Evolutionary conservation across 352 stramenopile genomes (phyloP).

Genomic region (Globisporangium okanoganense): DNA sequence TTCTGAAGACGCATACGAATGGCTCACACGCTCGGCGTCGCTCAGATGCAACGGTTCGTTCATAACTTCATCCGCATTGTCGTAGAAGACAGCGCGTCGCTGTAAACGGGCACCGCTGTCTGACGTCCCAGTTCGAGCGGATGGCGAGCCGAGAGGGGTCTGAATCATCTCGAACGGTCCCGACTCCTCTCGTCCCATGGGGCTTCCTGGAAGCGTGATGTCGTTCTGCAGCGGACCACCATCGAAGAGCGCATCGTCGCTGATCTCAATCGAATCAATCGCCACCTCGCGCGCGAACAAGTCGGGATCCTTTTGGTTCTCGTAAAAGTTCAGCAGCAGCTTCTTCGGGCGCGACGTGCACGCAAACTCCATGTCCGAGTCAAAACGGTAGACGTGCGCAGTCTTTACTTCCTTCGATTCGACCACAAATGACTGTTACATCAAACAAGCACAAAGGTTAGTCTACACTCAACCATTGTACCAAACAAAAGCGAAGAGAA

Average conservation of each 20-base stretch:
- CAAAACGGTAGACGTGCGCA: constrained; percentile 79
- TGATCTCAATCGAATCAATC: constrained; percentile 47
- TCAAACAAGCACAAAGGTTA: neutral
- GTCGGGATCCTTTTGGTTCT: constrained; percentile 39
- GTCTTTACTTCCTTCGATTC: constrained; percentile 76
- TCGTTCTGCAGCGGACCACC: constrained; percentile 26
- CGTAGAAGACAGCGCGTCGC: constrained; percentile 41
- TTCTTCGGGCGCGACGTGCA: constrained; percentile 63
- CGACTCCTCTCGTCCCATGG: constrained; percentile 43
- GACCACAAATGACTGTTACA: constrained; percentile 37
- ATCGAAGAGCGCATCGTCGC: constrained; percentile 47
- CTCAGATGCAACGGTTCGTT: constrained; percentile 48
- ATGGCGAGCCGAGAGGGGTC: constrained; percentile 48
- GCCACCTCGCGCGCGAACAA: constrained; percentile 21
- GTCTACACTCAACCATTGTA: neutral
- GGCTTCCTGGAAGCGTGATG: constrained; percentile 34
- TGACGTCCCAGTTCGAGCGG: constrained; percentile 15
- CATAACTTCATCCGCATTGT: constrained; percentile 40
- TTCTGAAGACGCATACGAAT: constrained; percentile 69
- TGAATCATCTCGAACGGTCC: constrained; percentile 69
- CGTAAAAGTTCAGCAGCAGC: constrained; percentile 64
- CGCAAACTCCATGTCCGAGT: constrained; percentile 72
- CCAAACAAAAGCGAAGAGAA: neutral
- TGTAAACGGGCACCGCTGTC: constrained; percentile 26
- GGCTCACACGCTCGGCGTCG: constrained; percentile 56